Evolutionary conservation across 371 early-diverging fungal species (phyloP).

Genomic region (Mucor lusitanicus): DNA sequence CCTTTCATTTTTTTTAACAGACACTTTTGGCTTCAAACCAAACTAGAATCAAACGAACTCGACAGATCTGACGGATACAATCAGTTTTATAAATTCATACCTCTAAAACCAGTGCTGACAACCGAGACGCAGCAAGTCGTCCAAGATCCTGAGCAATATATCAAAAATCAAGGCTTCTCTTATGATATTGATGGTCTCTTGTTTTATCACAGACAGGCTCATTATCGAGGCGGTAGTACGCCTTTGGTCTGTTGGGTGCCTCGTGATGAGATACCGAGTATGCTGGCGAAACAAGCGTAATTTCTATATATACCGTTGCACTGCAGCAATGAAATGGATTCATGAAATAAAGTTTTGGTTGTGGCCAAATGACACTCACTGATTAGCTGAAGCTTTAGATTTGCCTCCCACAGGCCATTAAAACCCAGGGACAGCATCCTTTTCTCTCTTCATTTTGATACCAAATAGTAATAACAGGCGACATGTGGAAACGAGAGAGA

Average conservation of each 20-base stretch:
- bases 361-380: not conserved
- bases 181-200: slow-evolving; percentile 56
- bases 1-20: not conserved
- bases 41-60: slow-evolving; percentile 46
- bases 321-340: not conserved
- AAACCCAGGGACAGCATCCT: not conserved
- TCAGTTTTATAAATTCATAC: slow-evolving; percentile 37
- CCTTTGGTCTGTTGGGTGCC: slow-evolving; percentile 66
- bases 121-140: slow-evolving; percentile 18
- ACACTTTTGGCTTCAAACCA: slow-evolving; percentile 64
- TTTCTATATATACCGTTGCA: too few species aligned
- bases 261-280: slow-evolving; percentile 14
- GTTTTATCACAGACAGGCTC: slow-evolving; percentile 59
- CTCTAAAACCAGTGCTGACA: slow-evolving; percentile 32
- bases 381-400: not conserved
- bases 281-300: not conserved
- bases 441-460: not conserved
- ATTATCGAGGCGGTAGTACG: slow-evolving; percentile 57
- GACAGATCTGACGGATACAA: slow-evolving; percentile 38
- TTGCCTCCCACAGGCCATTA: not conserved
- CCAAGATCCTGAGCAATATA: slow-evolving; percentile 24
- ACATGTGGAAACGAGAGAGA: slow-evolving; percentile 26
- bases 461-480: not conserved
- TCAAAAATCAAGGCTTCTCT: slow-evolving; percentile 28
- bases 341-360: too few species aligned